Evolutionary conservation across 1,284 basidiomycete species (phyloP).

Genomic region (Caloboletus firmus): DNA sequence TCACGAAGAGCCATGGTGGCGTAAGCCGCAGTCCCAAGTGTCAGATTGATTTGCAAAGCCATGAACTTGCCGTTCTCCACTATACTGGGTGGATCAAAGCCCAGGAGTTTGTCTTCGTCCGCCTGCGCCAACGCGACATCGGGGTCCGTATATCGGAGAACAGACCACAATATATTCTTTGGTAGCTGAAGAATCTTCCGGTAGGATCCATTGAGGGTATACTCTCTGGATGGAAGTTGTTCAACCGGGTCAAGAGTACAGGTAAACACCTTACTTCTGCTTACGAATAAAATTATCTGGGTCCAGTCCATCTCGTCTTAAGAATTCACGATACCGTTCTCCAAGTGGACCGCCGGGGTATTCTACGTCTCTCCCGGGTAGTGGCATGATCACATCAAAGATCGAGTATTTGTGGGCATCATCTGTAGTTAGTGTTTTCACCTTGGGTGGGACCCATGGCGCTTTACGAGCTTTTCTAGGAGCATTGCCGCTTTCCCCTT

Average conservation of each 20-base stretch:
- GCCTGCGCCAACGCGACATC: conserved; percentile 89
- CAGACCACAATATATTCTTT: conserved; percentile 74
- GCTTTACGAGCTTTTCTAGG: conserved; percentile 46
- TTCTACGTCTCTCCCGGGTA: conserved; percentile 90
- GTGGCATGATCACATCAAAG: conserved; percentile 93
- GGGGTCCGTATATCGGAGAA: conserved; percentile 90
- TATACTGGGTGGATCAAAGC: conserved; percentile 67
- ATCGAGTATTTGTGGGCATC: conserved; percentile 82
- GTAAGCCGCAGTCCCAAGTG: conserved; percentile 85
- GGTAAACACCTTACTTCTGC: conserved; percentile 66
- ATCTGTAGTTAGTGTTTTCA: conserved; percentile 75
- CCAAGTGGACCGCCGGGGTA: conserved; percentile 84
- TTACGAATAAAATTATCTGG: conserved; percentile 83
- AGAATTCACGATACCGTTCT: conserved; percentile 78
- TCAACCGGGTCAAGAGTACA: conserved; percentile 2
- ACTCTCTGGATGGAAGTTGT: conserved; percentile 61
- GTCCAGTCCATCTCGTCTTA: conserved; percentile 84
- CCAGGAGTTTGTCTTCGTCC: conserved; percentile 90
- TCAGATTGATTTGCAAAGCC: conserved; percentile 80
- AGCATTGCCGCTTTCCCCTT: conserved; percentile 32
- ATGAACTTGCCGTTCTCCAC: conserved; percentile 76
- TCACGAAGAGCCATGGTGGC: conserved; percentile 96
- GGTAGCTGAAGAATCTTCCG: conserved; percentile 89
- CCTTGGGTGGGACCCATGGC: conserved; percentile 60
- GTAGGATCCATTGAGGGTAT: conserved; percentile 90